Percentiles rank a stretch among this genome's conserved stretches.
Conservation (phyloP, 2,329 filamentous ascomycete species). For the Beauveria sp. region DNA sequence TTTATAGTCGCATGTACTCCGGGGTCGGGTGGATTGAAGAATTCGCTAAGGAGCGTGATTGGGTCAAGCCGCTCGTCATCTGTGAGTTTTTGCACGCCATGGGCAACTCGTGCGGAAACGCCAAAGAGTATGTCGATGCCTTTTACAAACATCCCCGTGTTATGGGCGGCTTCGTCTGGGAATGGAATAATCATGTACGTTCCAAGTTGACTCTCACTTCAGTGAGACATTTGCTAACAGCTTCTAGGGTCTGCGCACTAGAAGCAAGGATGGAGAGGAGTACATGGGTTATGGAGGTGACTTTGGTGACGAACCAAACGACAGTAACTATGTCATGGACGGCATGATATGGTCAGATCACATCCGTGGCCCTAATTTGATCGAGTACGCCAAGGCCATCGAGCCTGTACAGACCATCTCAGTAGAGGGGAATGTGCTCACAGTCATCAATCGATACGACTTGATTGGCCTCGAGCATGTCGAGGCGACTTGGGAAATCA, state of each 20-base stretch:
- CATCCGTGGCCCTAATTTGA: constrained; percentile 41
- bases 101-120: constrained; percentile 62
- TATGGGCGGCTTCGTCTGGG: constrained; percentile 61
- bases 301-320: constrained; percentile 53
- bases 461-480: constrained; percentile 44
- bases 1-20: constrained; percentile 61
- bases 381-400: constrained; percentile 50
- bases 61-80: constrained; percentile 49
- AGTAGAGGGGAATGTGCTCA: constrained; percentile 33
- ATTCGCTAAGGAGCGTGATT: constrained; percentile 32
- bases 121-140: constrained; percentile 59
- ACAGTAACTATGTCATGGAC: constrained; percentile 52
- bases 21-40: constrained; percentile 37
- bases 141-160: constrained; percentile 45
- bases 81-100: constrained; percentile 56
- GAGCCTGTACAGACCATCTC: constrained; percentile 47
- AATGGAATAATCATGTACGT: constrained; percentile 53
- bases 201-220: no score
- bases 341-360: constrained; percentile 41
- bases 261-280: constrained; percentile 32
- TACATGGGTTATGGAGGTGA: constrained; percentile 55
- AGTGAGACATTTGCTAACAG: neutral
- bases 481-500: constrained; percentile 33
- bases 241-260: constrained; percentile 34
- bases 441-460: constrained; percentile 47